Percentiles rank a stretch among this genome's conserved stretches.
These are phyloP conservation scores for Sanghuangporus weigelae DNA, from an alignment of 1,284 basidiomycete genomes.

Conservation along the genomic window DNA sequence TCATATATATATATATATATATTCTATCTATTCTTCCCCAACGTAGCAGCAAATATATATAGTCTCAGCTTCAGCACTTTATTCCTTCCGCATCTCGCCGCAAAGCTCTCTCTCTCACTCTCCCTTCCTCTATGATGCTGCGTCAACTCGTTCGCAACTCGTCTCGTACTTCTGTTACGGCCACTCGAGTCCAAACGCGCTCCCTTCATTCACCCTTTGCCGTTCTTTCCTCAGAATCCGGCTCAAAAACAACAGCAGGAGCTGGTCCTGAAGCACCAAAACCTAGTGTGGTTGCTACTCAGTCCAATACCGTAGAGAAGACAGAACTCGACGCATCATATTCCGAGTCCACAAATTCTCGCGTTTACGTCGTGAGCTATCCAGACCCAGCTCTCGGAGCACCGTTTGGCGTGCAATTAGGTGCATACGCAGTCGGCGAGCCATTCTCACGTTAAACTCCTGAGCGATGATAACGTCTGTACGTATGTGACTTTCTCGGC, in stretches of 20 bases:
- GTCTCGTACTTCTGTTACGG: neutral
- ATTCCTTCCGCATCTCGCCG: neutral
- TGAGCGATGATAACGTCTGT: neutral
- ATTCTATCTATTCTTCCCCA: neutral
- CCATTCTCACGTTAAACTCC: slow-evolving; percentile 32
- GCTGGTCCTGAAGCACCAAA: neutral
- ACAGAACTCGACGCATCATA: neutral
- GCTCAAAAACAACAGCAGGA: neutral
- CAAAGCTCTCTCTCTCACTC: neutral
- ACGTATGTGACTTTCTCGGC: neutral
- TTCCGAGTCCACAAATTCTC: slow-evolving; percentile 28
- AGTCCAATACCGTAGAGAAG: neutral
- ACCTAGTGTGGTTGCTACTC: neutral
- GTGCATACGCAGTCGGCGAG: slow-evolving; percentile 56
- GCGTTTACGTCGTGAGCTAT: slow-evolving; percentile 62
- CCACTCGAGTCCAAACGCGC: neutral
- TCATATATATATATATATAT: neutral
- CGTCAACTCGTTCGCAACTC: neutral
- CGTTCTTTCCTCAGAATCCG: neutral
- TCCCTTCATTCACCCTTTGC: slow-evolving; percentile 11
- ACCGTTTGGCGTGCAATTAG: slow-evolving; percentile 61
- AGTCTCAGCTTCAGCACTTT: neutral
- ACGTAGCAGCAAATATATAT: neutral
- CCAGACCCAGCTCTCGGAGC: slow-evolving; percentile 48
- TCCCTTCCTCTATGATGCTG: neutral